Evolutionary conservation across 2,329 filamentous ascomycete species (phyloP).

Genomic region (Colletotrichum sidae): DNA sequence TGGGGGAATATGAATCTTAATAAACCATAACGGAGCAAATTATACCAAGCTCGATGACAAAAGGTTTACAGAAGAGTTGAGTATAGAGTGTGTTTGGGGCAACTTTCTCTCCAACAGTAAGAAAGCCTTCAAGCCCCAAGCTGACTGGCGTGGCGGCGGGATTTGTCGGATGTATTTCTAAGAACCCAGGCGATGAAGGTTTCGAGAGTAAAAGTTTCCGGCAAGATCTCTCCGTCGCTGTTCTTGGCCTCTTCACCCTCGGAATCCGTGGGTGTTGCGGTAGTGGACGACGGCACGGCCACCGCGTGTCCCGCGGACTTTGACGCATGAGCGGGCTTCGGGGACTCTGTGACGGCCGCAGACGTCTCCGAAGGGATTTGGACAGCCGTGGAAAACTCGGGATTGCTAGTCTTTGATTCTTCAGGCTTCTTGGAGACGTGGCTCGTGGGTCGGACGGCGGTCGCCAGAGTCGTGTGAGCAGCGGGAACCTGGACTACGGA

Average conservation of each 20-base stretch:
- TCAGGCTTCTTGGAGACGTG: background rate
- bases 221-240: conserved; percentile 2
- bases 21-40: too few species aligned
- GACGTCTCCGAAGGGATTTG: background rate
- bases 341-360: background rate
- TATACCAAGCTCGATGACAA: too few species aligned
- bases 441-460: background rate
- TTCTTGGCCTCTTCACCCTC: background rate
- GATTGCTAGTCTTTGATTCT: background rate
- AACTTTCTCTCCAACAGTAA: too few species aligned
- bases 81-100: too few species aligned
- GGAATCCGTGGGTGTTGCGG: background rate
- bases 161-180: background rate
- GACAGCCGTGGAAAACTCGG: background rate
- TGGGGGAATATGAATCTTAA: too few species aligned
- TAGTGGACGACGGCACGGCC: background rate
- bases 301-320: background rate
- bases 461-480: background rate
- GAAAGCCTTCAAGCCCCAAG: background rate
- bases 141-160: background rate
- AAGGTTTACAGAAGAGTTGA: too few species aligned
- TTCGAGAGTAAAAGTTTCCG: conserved; percentile 29
- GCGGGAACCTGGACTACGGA: conserved; percentile 1
- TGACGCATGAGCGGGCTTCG: background rate
- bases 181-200: conserved; percentile 29